These are phyloP conservation scores for Fusarium sp. DNA, from an alignment of 2,329 filamentous ascomycete species.

Conservation along the genomic window DNA sequence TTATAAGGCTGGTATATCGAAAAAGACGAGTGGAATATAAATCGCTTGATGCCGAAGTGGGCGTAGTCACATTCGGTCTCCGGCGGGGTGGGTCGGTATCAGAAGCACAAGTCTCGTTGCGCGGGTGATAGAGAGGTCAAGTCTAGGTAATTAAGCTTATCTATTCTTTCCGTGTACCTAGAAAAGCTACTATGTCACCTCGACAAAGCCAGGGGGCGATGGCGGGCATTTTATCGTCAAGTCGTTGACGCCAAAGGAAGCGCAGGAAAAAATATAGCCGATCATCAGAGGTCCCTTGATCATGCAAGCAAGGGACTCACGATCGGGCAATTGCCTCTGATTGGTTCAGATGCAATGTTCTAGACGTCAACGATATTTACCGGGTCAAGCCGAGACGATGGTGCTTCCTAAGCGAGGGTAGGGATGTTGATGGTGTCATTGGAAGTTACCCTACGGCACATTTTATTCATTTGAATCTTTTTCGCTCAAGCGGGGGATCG, in stretches of 20 bases:
- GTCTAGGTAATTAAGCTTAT: neutral
- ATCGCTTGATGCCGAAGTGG: constrained; percentile 42
- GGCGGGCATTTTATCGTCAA: neutral
- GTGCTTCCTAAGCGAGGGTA: constrained; percentile 22
- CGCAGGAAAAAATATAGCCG: constrained; percentile 2
- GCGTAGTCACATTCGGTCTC: constrained; percentile 39
- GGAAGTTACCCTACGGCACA: constrained; percentile 11
- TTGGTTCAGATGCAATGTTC: constrained; percentile 27
- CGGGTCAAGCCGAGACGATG: constrained; percentile 13
- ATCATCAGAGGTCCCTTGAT: constrained; percentile 27
- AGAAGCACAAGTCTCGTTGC: constrained; percentile 23
- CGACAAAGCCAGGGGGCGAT: neutral
- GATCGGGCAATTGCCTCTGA: constrained; percentile 9
- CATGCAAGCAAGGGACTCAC: constrained; percentile 1
- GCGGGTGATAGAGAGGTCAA: neutral
- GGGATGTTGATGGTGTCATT: constrained; percentile 44
- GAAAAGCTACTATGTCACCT: neutral
- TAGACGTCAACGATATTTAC: constrained; percentile 41
- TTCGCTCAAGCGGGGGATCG: neutral
- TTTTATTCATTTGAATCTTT: neutral
- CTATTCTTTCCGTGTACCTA: neutral
- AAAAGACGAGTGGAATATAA: constrained; percentile 23
- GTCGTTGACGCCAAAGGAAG: constrained; percentile 1
- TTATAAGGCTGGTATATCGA: constrained; percentile 24
- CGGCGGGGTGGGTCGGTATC: constrained; percentile 31